phyloP scores from a whole-genome alignment of 1,284 basidiomycete genomes.

The Cutaneotrichosporon sp. region DNA sequence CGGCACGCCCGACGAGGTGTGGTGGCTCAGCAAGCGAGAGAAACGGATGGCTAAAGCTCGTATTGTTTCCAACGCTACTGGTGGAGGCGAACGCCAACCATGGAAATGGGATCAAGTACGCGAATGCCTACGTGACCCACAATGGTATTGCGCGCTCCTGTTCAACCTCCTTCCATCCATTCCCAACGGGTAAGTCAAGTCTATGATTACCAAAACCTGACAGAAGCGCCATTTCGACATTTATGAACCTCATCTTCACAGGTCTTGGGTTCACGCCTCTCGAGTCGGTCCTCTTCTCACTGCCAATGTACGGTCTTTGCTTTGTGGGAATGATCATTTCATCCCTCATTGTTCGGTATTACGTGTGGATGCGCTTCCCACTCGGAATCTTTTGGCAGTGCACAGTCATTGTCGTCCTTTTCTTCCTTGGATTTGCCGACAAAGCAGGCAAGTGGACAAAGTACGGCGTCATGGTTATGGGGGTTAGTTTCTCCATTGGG shows the following conservation, averaged over 20 bases:
- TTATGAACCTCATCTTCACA: conserved; percentile 16
- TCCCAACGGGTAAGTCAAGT: conserved; percentile 19
- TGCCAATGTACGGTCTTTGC: conserved; percentile 20
- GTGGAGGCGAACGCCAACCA: conserved; percentile 27
- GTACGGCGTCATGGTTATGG: conserved; percentile 30
- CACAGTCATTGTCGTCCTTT: conserved; percentile 24
- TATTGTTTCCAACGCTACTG: conserved; percentile 21
- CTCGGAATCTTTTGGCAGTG: conserved; percentile 24
- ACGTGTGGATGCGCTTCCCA: conserved; percentile 24
- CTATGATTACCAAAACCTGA: conserved; percentile 4
- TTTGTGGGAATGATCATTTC: conserved; percentile 20
- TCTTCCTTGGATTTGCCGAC: conserved; percentile 27
- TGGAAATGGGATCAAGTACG: conserved; percentile 34
- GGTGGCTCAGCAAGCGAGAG: conserved; percentile 34
- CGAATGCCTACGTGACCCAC: conserved; percentile 36
- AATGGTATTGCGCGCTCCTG: conserved; percentile 24
- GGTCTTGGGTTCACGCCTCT: conserved; percentile 27
- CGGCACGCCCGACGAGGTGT: conserved; percentile 34
- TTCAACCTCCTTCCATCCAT: conserved; percentile 22
- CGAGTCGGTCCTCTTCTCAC: conserved; percentile 26
- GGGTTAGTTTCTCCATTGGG: conserved; percentile 24
- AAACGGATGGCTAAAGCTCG: conserved; percentile 35
- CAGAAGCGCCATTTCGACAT: conserved; percentile 21
- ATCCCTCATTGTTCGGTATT: conserved; percentile 19
- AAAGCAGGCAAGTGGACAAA: too few species aligned